phyloP scores from a whole-genome alignment of 2,329 filamentous ascomycete species.

The Fusarium oligoseptatum region DNA sequence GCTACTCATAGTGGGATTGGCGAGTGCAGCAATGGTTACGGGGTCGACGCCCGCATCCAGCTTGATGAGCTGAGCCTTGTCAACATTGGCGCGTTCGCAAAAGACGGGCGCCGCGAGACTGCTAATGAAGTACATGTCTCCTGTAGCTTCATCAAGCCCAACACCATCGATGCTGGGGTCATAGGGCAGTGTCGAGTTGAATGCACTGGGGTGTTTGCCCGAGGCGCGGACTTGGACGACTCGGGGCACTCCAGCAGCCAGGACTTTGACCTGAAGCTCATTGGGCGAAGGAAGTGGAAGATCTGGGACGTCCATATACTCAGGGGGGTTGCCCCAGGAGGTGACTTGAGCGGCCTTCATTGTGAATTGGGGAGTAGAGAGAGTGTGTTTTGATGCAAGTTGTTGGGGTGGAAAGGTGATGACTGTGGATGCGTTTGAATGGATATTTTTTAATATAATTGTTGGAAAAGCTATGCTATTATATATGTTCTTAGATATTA shows the following conservation, averaged over 20 bases:
- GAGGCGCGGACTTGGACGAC: not conserved
- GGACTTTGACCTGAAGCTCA: not conserved
- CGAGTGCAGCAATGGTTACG: conserved; percentile 13
- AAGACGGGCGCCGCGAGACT: conserved; percentile 8
- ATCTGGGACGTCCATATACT: not conserved
- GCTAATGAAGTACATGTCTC: conserved; percentile 21
- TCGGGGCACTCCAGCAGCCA: not conserved
- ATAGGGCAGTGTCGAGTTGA: conserved; percentile 9
- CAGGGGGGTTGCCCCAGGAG: not conserved
- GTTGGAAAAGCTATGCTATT: not conserved
- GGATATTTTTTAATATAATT: not conserved
- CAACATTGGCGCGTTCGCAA: conserved; percentile 16
- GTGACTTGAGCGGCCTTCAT: not conserved
- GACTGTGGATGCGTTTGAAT: not conserved
- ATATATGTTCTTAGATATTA: not conserved
- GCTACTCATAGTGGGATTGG: conserved; percentile 21
- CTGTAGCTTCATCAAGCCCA: conserved; percentile 18
- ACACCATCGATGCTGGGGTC: conserved; percentile 26
- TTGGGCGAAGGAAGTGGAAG: not conserved
- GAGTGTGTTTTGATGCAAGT: not conserved
- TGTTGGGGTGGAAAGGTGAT: not conserved
- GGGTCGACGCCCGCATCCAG: conserved; percentile 10
- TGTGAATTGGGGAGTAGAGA: not conserved
- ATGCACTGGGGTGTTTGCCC: not conserved
- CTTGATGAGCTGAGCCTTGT: conserved; percentile 13